Evolutionary conservation across 176 grass and related monocot genomes (phyloP), one percentile per base, ranked within the genome.

Genomic region (Eragrostis nindensis): DNA sequence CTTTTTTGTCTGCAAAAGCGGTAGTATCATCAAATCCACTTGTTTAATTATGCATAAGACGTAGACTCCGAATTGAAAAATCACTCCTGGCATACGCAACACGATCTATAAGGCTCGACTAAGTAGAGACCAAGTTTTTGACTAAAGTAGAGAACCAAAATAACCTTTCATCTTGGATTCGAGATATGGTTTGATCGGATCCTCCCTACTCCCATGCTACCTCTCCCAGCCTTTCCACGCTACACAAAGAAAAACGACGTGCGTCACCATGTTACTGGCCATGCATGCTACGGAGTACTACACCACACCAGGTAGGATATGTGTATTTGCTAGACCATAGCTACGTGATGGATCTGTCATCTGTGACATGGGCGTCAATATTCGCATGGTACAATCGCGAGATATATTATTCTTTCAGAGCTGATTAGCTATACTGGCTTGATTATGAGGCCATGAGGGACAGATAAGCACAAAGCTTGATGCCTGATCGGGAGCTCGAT

Each of bases 151-250:
- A 38, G 21, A 59, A 48, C 36, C 53, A 80, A 67, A 68, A 53
- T 62, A 29, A 30, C 46, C 41, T 81, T 56, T 64, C 18, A 77
- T n/a, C 50, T 40, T n/a, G n/a, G n/a, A 66, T 86, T 89, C 18
- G 73, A 77, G 65, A 85, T 89, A 82, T 77, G 78, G 74, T 60
- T 39, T 13, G 64, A 66, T 74, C 18, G 49, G 50, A 82, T 82
- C 17, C 73, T 66, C 1, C 11, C 82, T 77, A 77, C 27, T 50
- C 81, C 26, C 63, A 70, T 62, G 42, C 41, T 41, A 24, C 32
- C 2, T 26, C 18, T 27, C 21, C 1, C 27, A 65, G 56, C n/a
- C 66, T 71, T 89, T 74, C 68, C 71, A 59, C 10, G 42, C 75
- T 69, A 84, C 43, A 61, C 10, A 12, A 1, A 4, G 36, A 56